These are phyloP conservation scores for Leishmania mexicana DNA, from an alignment of 208 protist genomes.

Conservation along the genomic window DNA sequence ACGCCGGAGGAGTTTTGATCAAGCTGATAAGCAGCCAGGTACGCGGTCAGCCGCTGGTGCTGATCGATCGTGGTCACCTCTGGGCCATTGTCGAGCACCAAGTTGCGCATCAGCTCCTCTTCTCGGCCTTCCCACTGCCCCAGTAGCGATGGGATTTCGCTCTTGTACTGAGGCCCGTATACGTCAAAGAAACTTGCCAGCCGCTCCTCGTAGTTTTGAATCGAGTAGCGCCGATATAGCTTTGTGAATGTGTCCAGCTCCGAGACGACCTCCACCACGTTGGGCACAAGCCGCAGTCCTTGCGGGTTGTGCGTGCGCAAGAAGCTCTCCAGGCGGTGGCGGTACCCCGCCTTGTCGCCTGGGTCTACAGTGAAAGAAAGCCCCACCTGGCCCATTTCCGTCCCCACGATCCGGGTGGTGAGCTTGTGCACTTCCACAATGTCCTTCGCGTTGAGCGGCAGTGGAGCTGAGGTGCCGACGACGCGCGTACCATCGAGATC, in stretches of 20 bases:
- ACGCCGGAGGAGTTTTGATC: constrained; percentile 30
- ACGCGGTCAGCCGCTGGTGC: constrained; percentile 54
- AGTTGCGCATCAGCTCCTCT: constrained; percentile 78
- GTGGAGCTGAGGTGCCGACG: constrained; percentile 41
- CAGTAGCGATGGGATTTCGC: constrained; percentile 50
- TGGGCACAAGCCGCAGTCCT: constrained; percentile 58
- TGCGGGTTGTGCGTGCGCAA: constrained; percentile 63
- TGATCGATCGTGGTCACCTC: constrained; percentile 61
- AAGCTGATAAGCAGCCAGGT: constrained; percentile 55
- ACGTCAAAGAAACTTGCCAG: constrained; percentile 61
- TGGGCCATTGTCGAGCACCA: constrained; percentile 77
- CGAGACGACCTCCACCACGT: constrained; percentile 58
- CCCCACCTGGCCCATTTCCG: constrained; percentile 74
- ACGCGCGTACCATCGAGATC: constrained; percentile 27
- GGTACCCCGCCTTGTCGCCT: constrained; percentile 51
- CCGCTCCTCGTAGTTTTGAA: constrained; percentile 65
- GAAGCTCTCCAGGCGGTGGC: constrained; percentile 58
- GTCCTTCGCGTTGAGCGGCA: constrained; percentile 47
- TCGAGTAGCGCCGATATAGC: constrained; percentile 68
- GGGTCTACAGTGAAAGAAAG: constrained; percentile 69
- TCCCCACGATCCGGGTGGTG: constrained; percentile 63
- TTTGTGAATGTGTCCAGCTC: constrained; percentile 84
- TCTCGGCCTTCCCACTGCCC: constrained; percentile 70
- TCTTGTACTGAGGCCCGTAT: constrained; percentile 60
- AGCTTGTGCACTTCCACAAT: constrained; percentile 70